Base-by-base conservation (phyloP, 805 yeast genomes). In the Candida khao-thaluensis region DNA sequence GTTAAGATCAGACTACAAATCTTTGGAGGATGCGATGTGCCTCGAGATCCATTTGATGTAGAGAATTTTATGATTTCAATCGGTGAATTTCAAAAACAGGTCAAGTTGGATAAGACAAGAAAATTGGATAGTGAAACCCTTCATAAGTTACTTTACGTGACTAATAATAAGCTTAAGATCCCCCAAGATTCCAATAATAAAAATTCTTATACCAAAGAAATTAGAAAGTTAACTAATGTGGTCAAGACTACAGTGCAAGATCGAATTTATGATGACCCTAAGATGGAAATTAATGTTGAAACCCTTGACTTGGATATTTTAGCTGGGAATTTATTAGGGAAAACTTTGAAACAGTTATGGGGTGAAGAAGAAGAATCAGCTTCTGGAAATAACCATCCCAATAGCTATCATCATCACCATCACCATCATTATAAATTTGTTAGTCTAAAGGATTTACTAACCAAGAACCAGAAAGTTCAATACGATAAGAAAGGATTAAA, bases 21-120 rank as follows among this genome's bases (percentile, higher is more conserved):
- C 7, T 45, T 56, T 37, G 64, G 64, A 9, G 62, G 64, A 10
- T 54, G 62, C 44, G 85, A 71, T 51, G 83, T 71, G 43, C 93
- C 80, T 12, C 85, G 87, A 53, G 98, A 93, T 54, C 91, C 95
- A 0, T 81, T 85, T 53, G 91, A 85, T 44, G 80, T 79, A 37
- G 83, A 81, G 38, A 74, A 73, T 35, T 84, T 91, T 50, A 73
- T 79, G 60, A 58, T 72, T 2, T 76, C 88, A 5, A 73, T 93
- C 17, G 77, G 79, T 2, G 82, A 78, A 43, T 91, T 90, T 57
- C 97, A 93, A 58, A 85, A 79, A 53, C 84, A 81, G 43, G 69
- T 72, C 47, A 73, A 75, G 45, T 52, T 83, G 6, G 71, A 73
- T 3, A 66, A 69, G 42, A 72, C 74, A 17, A 57, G 77, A 43